Evolutionary conservation across 306 rosid genomes (phyloP), one percentile per base, ranked within the genome.

Genomic region (Carpinus fangiana): DNA sequence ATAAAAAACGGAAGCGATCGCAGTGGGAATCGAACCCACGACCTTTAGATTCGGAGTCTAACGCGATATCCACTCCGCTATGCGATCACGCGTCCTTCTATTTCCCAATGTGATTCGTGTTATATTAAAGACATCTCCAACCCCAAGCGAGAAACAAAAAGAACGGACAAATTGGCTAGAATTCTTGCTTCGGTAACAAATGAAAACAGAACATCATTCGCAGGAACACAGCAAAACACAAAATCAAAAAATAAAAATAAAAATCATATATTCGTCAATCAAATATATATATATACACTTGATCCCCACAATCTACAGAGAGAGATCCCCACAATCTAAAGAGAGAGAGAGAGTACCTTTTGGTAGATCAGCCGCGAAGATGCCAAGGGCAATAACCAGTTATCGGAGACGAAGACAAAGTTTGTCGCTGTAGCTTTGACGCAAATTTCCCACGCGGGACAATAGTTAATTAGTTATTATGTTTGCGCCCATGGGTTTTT

Each of bases 11-110:
- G 52, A 10, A 17, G 18, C 57, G 94, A 92, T 89, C 98, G 87
- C 98, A 94, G 98, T 92, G 98, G 97, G 98, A 89, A 7, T 92
- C 90, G 93, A 92, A 94, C 94, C 97, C 96, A 92, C 98, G 94
- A 89, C 97, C 97, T 92, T 89, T 94, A 94, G 98, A 94, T 89
- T 5, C 97, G 97, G 97, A 94, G 86, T 90, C 98, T 93, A 91
- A 93, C 86, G 98, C 98, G 93, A 91, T 91, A 93, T 93, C 93
- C 98, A 88, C 98, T 93, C 93, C 97, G 97, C 95, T 93, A 93
- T 93, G 98, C 90, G 94, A 89, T 83, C 94, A 0, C 3, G 10
- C 5, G 7, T 60, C 4, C 12, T 8, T 17, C 45, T 3, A 50
- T 21, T 47, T 47, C 56, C 38, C 12, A 47, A 70, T 38, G 28